Evolutionary conservation across 768 basidiomycete species (phyloP).

Genomic region (Suillus paluster): DNA sequence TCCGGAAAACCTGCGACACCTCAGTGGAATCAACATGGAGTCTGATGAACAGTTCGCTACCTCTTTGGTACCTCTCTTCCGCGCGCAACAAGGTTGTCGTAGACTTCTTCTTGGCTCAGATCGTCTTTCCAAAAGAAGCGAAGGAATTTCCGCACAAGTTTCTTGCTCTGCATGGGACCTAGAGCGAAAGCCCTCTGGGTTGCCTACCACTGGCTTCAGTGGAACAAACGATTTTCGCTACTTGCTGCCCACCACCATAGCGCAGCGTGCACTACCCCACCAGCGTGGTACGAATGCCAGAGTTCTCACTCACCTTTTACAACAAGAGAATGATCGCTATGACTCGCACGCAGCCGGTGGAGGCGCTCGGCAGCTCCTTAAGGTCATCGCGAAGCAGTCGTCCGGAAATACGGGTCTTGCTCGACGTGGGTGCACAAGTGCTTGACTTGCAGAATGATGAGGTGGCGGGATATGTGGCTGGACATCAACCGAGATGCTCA

Average conservation of each 20-base stretch:
- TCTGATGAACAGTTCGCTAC: constrained; percentile 37
- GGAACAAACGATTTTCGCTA: too few relatives aligned
- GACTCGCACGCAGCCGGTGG: constrained; percentile 19
- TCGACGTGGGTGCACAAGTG: too few relatives aligned
- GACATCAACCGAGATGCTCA: constrained; percentile 25
- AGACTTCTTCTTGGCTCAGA: constrained; percentile 49
- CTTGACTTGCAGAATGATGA: constrained; percentile 43
- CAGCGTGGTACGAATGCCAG: too few relatives aligned
- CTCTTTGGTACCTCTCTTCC: constrained; percentile 40
- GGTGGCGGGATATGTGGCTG: constrained; percentile 32
- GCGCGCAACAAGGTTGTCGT: constrained; percentile 41
- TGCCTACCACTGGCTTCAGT: constrained; percentile 54
- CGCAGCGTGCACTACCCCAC: too few relatives aligned
- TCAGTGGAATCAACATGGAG: constrained; percentile 51
- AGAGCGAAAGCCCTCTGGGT: constrained; percentile 30
- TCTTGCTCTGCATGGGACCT: constrained; percentile 58
- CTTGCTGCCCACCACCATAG: too few relatives aligned
- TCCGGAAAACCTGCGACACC: constrained; percentile 35
- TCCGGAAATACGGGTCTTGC: constrained; percentile 47
- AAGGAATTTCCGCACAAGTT: constrained; percentile 52
- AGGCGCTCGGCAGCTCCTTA: constrained; percentile 30
- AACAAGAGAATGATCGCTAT: constrained; percentile 44
- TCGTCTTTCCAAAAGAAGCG: too few relatives aligned
- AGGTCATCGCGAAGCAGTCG: constrained; percentile 32
- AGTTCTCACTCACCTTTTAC: constrained; percentile 29